These are phyloP conservation scores for Primulina eburnea DNA, from an alignment of 257 asterid genomes.

Conservation along the genomic window DNA sequence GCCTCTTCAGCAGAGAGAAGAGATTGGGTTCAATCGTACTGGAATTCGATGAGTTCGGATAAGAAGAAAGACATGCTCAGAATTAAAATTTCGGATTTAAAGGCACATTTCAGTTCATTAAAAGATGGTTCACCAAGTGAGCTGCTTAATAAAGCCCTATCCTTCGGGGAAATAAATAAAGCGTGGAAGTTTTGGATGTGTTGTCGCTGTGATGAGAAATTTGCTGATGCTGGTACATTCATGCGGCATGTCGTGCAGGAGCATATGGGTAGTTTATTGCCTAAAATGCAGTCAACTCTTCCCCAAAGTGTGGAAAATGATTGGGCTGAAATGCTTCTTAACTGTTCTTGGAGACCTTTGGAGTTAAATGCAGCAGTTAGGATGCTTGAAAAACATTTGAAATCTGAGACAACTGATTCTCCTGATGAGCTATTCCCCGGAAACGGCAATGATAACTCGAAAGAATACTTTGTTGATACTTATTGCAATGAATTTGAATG, in stretches of 20 bases:
- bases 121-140: conserved; percentile 50
- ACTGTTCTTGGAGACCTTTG: conserved; percentile 81
- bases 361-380: conserved; percentile 56
- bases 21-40: conserved; percentile 58
- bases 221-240: conserved; percentile 45
- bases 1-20: conserved; percentile 63
- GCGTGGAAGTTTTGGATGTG: conserved; percentile 69
- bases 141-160: conserved; percentile 60
- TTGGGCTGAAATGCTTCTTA: conserved; percentile 89
- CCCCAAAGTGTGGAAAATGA: conserved; percentile 74
- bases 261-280: conserved; percentile 62
- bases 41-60: conserved; percentile 57
- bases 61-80: conserved; percentile 48
- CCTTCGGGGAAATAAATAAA: conserved; percentile 50
- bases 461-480: conserved; percentile 64
- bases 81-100: conserved; percentile 48
- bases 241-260: conserved; percentile 60
- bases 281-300: conserved; percentile 67
- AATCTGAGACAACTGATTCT: conserved; percentile 42
- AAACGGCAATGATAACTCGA: conserved; percentile 46
- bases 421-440: conserved; percentile 43
- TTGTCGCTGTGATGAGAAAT: conserved; percentile 60
- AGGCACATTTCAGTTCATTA: conserved; percentile 49
- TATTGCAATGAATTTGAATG: conserved; percentile 54
- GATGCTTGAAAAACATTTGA: conserved; percentile 49